These are phyloP conservation scores for Malassezia equina DNA, from an alignment of 1,284 basidiomycete species.

Conservation along the genomic window DNA sequence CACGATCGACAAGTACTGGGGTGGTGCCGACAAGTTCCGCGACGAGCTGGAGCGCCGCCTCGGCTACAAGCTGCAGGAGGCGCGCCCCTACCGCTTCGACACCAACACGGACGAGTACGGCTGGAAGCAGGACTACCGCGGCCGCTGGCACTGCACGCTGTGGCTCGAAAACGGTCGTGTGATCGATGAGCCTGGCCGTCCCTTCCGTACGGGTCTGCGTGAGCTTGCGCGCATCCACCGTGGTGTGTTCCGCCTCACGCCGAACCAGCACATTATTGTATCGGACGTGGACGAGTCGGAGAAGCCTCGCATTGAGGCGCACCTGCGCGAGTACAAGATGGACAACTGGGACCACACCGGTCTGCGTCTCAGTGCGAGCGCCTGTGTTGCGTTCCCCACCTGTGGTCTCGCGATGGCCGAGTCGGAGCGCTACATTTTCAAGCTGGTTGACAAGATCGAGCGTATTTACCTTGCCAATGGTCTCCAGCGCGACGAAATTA, in stretches of 20 bases:
- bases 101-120: slow-evolving; percentile 89
- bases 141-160: slow-evolving; percentile 80
- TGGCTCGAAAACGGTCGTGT: slow-evolving; percentile 97
- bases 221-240: slow-evolving; percentile 91
- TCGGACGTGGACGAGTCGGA: slow-evolving; percentile 61
- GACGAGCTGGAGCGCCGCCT: slow-evolving; percentile 80
- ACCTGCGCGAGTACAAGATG: slow-evolving; percentile 77
- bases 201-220: slow-evolving; percentile 84
- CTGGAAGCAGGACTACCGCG: slow-evolving; percentile 78
- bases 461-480: slow-evolving; percentile 86
- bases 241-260: slow-evolving; percentile 70
- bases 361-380: slow-evolving; percentile 56
- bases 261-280: slow-evolving; percentile 89
- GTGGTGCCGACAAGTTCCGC: slow-evolving; percentile 57
- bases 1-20: slow-evolving; percentile 82
- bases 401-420: slow-evolving; percentile 89
- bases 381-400: slow-evolving; percentile 96
- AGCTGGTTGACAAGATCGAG: slow-evolving; percentile 85
- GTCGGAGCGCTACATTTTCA: slow-evolving; percentile 84
- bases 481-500: slow-evolving; percentile 79
- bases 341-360: slow-evolving; percentile 76
- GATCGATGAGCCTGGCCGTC: slow-evolving; percentile 75
- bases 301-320: slow-evolving; percentile 64
- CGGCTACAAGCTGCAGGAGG: slow-evolving; percentile 62
- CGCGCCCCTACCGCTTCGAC: slow-evolving; percentile 70